Percentiles rank a stretch among this genome's conserved stretches.
These are phyloP conservation scores for Crucibulum laeve DNA, from an alignment of 768 basidiomycete species.

Conservation along the genomic window DNA sequence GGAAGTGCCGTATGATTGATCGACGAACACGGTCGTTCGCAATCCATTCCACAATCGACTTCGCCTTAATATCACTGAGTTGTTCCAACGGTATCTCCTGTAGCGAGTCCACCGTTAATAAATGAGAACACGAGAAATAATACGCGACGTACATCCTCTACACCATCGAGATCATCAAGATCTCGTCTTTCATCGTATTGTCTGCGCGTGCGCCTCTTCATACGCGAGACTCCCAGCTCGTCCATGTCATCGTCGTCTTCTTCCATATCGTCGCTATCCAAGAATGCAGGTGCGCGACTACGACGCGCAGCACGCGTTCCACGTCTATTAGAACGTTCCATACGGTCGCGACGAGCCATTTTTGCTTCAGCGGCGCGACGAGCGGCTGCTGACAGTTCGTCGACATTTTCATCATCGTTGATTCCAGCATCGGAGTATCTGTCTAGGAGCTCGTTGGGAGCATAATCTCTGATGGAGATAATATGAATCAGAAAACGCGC, in stretches of 20 bases:
- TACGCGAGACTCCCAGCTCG: constrained; percentile 58
- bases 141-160: constrained; percentile 66
- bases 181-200: constrained; percentile 93
- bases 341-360: constrained; percentile 86
- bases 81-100: constrained; percentile 95
- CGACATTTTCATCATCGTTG: constrained; percentile 74
- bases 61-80: constrained; percentile 95
- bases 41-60: constrained; percentile 98
- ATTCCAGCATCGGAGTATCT: constrained; percentile 83
- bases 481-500: constrained; percentile 9
- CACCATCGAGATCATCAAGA: constrained; percentile 85
- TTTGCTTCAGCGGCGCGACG: constrained; percentile 80
- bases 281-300: constrained; percentile 80
- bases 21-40: constrained; percentile 86
- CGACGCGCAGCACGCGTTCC: constrained; percentile 75
- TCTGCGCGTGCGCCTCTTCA: constrained; percentile 79
- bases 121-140: not conserved
- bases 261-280: constrained; percentile 78
- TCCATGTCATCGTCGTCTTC: constrained; percentile 73
- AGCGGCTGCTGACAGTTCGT: constrained; percentile 60
- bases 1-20: constrained; percentile 89
- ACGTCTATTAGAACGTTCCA: constrained; percentile 59
- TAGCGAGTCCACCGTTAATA: constrained; percentile 7
- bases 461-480: constrained; percentile 66
- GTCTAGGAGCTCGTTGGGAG: constrained; percentile 77